Evolutionary conservation across 768 basidiomycete species (phyloP), one percentile per base, ranked within the genome.

Genomic region (Mycena belliarum): DNA sequence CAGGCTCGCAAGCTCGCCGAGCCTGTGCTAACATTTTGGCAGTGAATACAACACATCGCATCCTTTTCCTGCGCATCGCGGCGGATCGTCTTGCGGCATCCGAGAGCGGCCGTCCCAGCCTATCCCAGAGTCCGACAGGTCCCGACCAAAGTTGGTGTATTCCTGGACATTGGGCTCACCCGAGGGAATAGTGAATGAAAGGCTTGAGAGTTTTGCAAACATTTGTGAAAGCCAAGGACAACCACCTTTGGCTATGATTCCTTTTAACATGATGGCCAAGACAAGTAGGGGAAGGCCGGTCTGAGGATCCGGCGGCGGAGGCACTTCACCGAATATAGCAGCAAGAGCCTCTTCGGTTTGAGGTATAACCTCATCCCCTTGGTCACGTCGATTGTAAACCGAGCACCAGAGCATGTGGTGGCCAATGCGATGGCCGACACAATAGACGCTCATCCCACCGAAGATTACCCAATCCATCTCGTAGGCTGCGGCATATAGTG

Each of bases 401-500:
- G 42, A 33, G 5, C 41, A 8, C 48, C 48, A 57, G 2, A 57
- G 12, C 41, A 57, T 50, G 25, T 57, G 55, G 33, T 25, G 2
- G 32, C 48, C 55, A 1, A 9, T 23, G 8, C 48, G 38, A 29
- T 50, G 23, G 10, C 48, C 55, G 6, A 57, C 48, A 11, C 18
- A 26, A 21, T 26, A 57, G 7, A 29, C 46, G 8, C 41, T 45
- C 33, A 21, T 20, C 40, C 48, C 49, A 3, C 32, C 48, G n/a
- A 43, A 57, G 4, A 57, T 11, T 0, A 50, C 11, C 55, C 55
- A 57, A 24, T 57, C 20, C 2, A 21, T 16, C 6, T 44, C 25
- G 42, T 57, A 57, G 25, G 48, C 55, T 1, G 18, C 55, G 14
- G 23, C 33, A 43, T 57, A 57, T 1, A 57, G 49, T 3, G 55